Percentiles rank a stretch among this genome's conserved stretches.
Conservation (phyloP, 164 flowering plant genomes). For the Chimonanthus praecox region DNA sequence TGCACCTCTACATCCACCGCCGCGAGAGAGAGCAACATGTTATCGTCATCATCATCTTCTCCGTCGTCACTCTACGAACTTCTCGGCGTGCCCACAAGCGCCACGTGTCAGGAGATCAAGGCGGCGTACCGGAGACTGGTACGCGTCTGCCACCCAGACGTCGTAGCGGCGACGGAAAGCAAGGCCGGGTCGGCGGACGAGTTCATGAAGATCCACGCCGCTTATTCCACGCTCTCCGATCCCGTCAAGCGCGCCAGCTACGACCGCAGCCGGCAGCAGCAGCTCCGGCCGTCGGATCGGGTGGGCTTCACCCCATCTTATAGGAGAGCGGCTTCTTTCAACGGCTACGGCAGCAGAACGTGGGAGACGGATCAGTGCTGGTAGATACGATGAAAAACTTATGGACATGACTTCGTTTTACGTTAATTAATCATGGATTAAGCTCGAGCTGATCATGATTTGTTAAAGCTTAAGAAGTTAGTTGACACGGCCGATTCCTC, state of each 20-base stretch:
- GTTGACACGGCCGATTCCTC: too few species aligned
- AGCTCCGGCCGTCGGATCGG: neutral
- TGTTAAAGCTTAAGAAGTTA: too few species aligned
- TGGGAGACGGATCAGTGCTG: constrained; percentile 53
- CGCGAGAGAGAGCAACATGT: neutral
- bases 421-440: too few species aligned
- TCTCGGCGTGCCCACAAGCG: constrained; percentile 51
- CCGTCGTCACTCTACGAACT: constrained; percentile 56
- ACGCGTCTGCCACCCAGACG: constrained; percentile 65
- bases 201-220: constrained; percentile 31
- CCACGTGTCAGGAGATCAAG: constrained; percentile 63
- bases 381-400: constrained; percentile 11
- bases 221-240: constrained; percentile 37
- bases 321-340: constrained; percentile 7
- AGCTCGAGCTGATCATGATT: too few species aligned
- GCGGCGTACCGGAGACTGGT: constrained; percentile 64
- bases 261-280: constrained; percentile 14
- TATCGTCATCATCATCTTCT: neutral
- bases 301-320: neutral
- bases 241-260: constrained; percentile 33
- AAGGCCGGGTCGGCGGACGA: constrained; percentile 24
- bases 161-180: constrained; percentile 13
- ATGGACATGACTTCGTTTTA: too few species aligned
- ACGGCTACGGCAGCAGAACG: constrained; percentile 16
- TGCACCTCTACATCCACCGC: constrained; percentile 12